Percentiles rank a stretch among this genome's conserved stretches.
Conservation (phyloP, 768 basidiomycete genomes). For the Naganishia antarctica region DNA sequence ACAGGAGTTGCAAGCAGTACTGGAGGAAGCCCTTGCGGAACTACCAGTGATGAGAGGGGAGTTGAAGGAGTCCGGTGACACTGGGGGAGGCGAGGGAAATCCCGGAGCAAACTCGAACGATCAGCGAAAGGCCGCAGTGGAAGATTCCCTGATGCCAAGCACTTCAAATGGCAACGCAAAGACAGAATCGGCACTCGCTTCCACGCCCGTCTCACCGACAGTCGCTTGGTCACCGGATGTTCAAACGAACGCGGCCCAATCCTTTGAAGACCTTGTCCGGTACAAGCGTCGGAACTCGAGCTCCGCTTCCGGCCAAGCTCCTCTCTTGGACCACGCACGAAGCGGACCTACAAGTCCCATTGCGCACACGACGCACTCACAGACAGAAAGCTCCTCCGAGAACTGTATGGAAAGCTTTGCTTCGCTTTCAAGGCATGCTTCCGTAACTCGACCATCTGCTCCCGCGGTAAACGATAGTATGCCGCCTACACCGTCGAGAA, state of each 20-base stretch:
- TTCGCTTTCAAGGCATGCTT: background rate
- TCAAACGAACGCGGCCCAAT: background rate
- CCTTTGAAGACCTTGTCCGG: slow-evolving; percentile 11
- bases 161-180: too few relatives aligned
- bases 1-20: slow-evolving; percentile 17
- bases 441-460: background rate
- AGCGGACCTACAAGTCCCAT: slow-evolving; percentile 5
- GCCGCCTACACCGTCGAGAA: background rate
- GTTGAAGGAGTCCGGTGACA: background rate
- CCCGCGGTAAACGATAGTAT: background rate
- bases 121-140: too few relatives aligned
- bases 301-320: background rate
- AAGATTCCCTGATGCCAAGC: too few relatives aligned
- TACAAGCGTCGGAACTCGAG: slow-evolving; percentile 8
- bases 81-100: background rate
- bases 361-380: background rate
- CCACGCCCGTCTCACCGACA: background rate
- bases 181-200: background rate
- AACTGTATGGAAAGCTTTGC: background rate
- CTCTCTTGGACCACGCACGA: background rate
- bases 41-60: background rate
- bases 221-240: background rate
- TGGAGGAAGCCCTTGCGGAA: slow-evolving; percentile 11
- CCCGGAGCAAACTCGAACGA: too few relatives aligned
- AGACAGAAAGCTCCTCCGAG: background rate